Conservation (phyloP, 768 basidiomycete species). For the Lactarius sp. region DNA sequence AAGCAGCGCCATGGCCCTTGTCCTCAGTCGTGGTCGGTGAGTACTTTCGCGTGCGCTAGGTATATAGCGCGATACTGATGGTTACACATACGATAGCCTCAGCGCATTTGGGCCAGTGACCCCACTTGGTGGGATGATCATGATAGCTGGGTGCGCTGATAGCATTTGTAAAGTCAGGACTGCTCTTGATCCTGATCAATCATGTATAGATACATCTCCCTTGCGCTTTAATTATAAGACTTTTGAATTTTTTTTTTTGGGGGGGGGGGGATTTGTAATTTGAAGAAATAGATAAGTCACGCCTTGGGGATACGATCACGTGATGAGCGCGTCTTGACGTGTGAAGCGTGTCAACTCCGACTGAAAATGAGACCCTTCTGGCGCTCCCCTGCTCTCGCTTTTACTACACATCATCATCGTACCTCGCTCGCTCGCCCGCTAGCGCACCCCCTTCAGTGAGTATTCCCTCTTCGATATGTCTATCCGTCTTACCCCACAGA, state of each 20-base stretch:
- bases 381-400: not conserved
- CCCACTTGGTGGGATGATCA: constrained; percentile 56
- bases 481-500: not conserved
- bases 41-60: not conserved
- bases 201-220: constrained; percentile 45
- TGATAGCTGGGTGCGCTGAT: constrained; percentile 61
- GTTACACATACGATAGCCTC: constrained; percentile 33
- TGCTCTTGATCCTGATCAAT: not conserved
- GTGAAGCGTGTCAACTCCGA: constrained; percentile 41
- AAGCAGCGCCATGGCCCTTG: constrained; percentile 52
- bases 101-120: constrained; percentile 59
- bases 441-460: constrained; percentile 14
- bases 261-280: not conserved
- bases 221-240: constrained; percentile 38
- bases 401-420: not conserved
- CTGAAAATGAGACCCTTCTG: constrained; percentile 31
- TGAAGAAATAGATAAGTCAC: too few relatives aligned
- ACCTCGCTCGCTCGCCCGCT: constrained; percentile 11
- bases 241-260: too few relatives aligned
- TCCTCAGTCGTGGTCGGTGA: constrained; percentile 45
- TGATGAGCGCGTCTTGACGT: constrained; percentile 37
- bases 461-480: not conserved
- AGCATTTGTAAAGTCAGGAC: not conserved
- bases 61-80: not conserved
- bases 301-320: constrained; percentile 32